Evolutionary conservation across 106 monocot species (phyloP), one percentile per base, ranked within the genome.

Genomic region (Dendrobium chrysotoxum): DNA sequence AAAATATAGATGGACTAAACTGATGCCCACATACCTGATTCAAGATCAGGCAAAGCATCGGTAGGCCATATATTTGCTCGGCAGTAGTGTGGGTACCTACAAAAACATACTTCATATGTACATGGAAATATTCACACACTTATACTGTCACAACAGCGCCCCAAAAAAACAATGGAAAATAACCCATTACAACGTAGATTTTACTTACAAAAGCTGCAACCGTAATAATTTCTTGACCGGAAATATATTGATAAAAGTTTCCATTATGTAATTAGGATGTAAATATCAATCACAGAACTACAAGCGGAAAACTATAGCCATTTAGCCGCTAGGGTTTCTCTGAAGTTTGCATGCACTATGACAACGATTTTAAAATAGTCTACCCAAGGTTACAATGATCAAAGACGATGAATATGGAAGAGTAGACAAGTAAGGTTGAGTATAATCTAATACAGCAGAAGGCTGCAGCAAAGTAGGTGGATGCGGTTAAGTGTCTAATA

Each of bases 31-130:
- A 46, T 83, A 97, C 97, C 97, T 83, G 54, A 79, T 89, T 97
- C 92, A 85, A 97, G 91, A 77, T 97, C 94, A 41, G 94, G 97
- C 65, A 97, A 80, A 85, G 81, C 66, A 82, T 53, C 64, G 20
- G 30, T 71, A 45, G 97, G 94, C 97, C 97, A 97, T 90, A 78
- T 92, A 84, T 97, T 97, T 77, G 94, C 86, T 79, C 90, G 79
- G 78, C 97, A 97, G 45, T 94, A 97, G 54, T 94, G 92, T 82
- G 97, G 94, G 71, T 97, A 97, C 86, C 97, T 97, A 78, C 50
- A 77, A 76, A 76, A 75, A 28, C 0, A 75, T 79, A 75, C 72
- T 40, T 74, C 21, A 42, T 40, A 40, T 74, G 7, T 74, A 41
- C 1, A 42, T 41, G 61, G 40, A 41, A 74, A n/a, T 6, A n/a